phyloP scores from a whole-genome alignment of 2,329 filamentous ascomycete species.

The Claviceps fusiformis region DNA sequence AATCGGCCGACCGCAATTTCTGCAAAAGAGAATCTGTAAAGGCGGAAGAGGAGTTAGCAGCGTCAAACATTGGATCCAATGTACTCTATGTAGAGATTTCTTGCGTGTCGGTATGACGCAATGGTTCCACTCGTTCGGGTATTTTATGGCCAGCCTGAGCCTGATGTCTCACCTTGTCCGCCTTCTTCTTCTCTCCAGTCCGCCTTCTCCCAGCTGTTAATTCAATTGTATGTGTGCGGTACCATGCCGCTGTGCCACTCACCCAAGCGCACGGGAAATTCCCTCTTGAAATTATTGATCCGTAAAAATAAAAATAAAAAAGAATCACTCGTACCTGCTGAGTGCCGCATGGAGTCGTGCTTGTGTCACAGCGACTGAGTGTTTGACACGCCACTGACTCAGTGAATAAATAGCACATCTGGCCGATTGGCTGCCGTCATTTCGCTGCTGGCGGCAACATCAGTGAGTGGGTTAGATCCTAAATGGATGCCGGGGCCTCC shows the following conservation, averaged over 20 bases:
- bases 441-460: too few relatives aligned
- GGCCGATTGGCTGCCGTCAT: too few relatives aligned
- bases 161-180: not conserved
- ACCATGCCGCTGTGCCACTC: not conserved
- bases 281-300: not conserved
- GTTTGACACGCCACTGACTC: too few relatives aligned
- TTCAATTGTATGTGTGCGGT: not conserved
- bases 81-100: not conserved
- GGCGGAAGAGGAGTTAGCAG: not conserved
- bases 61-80: too few relatives aligned
- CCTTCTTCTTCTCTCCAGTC: not conserved
- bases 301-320: not conserved
- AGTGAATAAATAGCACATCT: too few relatives aligned
- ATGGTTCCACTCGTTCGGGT: not conserved
- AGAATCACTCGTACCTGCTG: not conserved
- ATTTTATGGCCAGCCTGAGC: not conserved
- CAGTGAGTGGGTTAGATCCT: not conserved
- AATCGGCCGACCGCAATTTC: not conserved
- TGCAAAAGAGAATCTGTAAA: too few relatives aligned
- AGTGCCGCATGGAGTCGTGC: too few relatives aligned
- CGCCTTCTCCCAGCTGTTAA: not conserved
- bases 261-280: not conserved
- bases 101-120: not conserved
- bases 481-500: not conserved
- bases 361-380: too few relatives aligned